These are phyloP conservation scores for Aspergillus hortae DNA, from an alignment of 2,329 filamentous ascomycete genomes.

Conservation along the genomic window DNA sequence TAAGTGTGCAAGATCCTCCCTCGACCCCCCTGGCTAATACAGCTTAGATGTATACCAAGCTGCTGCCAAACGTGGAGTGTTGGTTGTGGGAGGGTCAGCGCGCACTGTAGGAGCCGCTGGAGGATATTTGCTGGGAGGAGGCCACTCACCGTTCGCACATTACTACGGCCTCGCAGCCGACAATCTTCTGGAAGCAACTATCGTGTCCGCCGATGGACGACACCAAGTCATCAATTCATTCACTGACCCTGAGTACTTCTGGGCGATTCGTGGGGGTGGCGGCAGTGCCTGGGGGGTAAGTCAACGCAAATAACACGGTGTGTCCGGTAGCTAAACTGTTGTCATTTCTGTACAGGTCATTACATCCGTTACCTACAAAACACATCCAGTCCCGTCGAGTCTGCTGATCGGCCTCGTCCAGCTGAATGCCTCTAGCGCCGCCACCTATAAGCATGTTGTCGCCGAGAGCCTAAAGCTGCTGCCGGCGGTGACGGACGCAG, in stretches of 20 bases:
- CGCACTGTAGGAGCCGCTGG: slow-evolving; percentile 4
- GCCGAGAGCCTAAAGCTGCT: not conserved
- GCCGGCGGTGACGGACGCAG: not conserved
- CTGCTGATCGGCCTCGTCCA: not conserved
- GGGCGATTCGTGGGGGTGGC: not conserved
- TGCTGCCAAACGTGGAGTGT: not conserved
- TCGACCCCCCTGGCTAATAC: not conserved
- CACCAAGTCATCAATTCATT: not conserved
- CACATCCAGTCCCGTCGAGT: slow-evolving; percentile 1
- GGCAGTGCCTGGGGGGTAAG: slow-evolving; percentile 3
- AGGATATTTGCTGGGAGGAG: slow-evolving; percentile 2
- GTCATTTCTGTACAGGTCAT: not conserved
- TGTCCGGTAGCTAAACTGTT: not conserved
- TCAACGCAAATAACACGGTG: not conserved
- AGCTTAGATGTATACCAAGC: slow-evolving; percentile 2
- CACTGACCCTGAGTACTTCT: not conserved
- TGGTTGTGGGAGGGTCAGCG: slow-evolving; percentile 1
- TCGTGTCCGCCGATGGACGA: not conserved
- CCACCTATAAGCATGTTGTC: not conserved
- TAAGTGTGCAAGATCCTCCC: not conserved
- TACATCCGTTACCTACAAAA: slow-evolving; percentile 4
- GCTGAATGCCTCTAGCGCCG: not conserved
- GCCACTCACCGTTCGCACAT: slow-evolving; percentile 2
- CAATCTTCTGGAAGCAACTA: slow-evolving; percentile 1
- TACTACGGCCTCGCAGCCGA: slow-evolving; percentile 1